Base-by-base conservation (phyloP, 2,329 filamentous ascomycete species). In the Moelleriella libera region DNA sequence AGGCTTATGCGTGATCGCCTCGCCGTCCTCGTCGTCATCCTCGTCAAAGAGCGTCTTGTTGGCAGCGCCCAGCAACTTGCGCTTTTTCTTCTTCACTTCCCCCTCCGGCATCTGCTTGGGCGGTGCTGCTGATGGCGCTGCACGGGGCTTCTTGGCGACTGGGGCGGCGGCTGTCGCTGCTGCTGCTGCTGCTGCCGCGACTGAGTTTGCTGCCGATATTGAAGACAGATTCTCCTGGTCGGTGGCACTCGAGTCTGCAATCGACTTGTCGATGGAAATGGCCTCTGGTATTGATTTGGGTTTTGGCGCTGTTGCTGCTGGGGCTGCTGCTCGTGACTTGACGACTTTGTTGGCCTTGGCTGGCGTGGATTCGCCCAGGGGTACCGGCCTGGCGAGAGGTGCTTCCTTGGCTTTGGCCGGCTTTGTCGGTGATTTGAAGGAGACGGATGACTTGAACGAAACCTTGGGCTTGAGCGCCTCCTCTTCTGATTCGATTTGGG, bases 41-140 rank as follows among this genome's bases (percentile, higher is more conserved):
- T 82, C 82, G 7, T 83, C 82, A 49, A 90, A 87, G 5, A 92
- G 60, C 3, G 79, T 85, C 52, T 79, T 78, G 44, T 75, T 77
- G 28, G 74, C 71, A 28, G 65, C 68, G 4, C 81, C 79, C 1
- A 85, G 69, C 5, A 87, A 66, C 63, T 87, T 89, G 52, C 83
- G 78, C 69, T 83, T 88, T 71, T 83, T 87, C 60, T 78, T 81
- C 62, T 71, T 76, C 6, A 63, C 67, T 52, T 72, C 67, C 31
- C 54, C 56, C 53, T 66, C 64, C 30, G 41, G 40, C 30, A 21
- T 21, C 21, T 21, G 21, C 21, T 21, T 21, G 21, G 21, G 2
- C 21, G 21, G 21, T 21, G 21, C 21, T 21, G 21, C 21, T 21
- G 21, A 21, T 21, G 21, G 21, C 21, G 21, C 21, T 21, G 21